phyloP scores from a whole-genome alignment of 257 asterid species.

The Ilex aquifolium region DNA sequence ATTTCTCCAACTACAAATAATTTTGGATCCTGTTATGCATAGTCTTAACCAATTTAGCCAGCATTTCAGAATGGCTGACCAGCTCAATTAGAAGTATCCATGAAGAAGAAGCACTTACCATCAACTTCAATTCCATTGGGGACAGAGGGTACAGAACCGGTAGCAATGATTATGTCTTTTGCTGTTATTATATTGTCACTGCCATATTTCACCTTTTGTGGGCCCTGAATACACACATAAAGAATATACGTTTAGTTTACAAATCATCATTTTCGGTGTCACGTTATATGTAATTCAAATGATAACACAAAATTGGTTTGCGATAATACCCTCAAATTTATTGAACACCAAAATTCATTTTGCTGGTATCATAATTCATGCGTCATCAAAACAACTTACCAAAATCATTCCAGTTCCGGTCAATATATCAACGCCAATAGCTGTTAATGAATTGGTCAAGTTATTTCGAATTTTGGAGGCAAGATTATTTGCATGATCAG shows the following conservation, averaged over 20 bases:
- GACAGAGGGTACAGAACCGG: conserved; percentile 85
- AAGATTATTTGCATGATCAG: conserved; percentile 88
- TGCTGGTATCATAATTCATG: no score
- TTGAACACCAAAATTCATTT: no score
- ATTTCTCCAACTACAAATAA: no score
- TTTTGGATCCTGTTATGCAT: no score
- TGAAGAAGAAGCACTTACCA: conserved; percentile 43
- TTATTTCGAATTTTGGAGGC: conserved; percentile 83
- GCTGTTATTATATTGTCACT: conserved; percentile 62
- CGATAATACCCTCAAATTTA: conserved; percentile 1
- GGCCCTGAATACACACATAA: conserved; percentile 50
- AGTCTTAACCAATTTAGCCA: no score
- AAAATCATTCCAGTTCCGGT: conserved; percentile 76
- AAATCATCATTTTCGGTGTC: no score
- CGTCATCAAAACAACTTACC: conserved; percentile 37
- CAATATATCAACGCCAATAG: conserved; percentile 92
- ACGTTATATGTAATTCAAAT: no score
- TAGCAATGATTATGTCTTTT: conserved; percentile 85
- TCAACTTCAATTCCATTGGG: conserved; percentile 98
- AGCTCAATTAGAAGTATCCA: neutral
- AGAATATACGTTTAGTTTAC: neutral
- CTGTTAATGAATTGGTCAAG: conserved; percentile 82
- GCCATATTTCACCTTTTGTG: conserved; percentile 84
- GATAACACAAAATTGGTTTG: conserved; percentile 1
- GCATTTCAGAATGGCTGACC: no score